Conservation (phyloP, 2,329 filamentous ascomycete species). For the Aspergillus ochraceus region DNA sequence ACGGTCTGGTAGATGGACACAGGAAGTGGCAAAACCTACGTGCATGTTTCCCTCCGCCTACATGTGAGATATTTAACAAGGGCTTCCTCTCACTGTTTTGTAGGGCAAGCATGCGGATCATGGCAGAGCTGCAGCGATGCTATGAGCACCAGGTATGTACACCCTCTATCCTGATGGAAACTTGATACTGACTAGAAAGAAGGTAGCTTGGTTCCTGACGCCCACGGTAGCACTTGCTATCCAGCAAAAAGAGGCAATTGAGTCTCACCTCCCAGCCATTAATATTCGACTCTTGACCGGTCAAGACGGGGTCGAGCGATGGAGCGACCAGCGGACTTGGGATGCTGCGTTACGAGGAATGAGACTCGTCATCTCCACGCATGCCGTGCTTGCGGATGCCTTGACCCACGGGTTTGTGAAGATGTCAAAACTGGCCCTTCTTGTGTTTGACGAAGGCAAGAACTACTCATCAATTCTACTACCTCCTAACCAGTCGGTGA, state of each 20-base stretch:
- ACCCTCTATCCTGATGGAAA: too few species aligned
- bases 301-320: slow-evolving; percentile 5
- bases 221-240: slow-evolving; percentile 7
- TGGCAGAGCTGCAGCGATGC: background rate
- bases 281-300: slow-evolving; percentile 3
- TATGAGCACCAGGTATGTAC: too few species aligned
- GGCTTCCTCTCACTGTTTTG: background rate
- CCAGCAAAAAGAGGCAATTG: background rate
- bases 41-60: background rate
- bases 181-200: background rate
- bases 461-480: background rate
- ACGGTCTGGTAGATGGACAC: slow-evolving; percentile 1
- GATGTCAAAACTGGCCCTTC: background rate
- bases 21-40: slow-evolving; percentile 7
- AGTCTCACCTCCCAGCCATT: slow-evolving; percentile 1
- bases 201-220: slow-evolving; percentile 8
- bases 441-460: slow-evolving; percentile 13
- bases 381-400: slow-evolving; percentile 7
- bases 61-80: background rate
- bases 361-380: slow-evolving; percentile 4
- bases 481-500: too few species aligned
- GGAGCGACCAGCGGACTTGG: slow-evolving; percentile 2
- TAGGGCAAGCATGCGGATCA: background rate
- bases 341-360: slow-evolving; percentile 1
- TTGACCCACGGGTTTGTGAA: slow-evolving; percentile 5